Conservation (phyloP, 202 grass and related monocot genomes). For the Eragrostis tef region DNA sequence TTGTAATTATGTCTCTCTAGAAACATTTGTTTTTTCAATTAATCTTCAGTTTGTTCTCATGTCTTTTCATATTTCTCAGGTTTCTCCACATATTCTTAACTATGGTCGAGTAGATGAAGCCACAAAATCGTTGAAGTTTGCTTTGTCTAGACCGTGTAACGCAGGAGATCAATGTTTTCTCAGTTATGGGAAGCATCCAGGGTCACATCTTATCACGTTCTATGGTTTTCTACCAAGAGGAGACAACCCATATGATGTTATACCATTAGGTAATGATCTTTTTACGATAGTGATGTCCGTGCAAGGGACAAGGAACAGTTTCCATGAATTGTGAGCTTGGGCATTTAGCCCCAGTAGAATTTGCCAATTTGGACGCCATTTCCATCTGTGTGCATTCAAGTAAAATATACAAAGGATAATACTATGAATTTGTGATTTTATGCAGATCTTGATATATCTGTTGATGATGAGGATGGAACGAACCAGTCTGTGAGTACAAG, state of each 20-base stretch:
- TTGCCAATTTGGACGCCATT: not conserved
- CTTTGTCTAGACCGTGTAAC: slow-evolving; percentile 81
- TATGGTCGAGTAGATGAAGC: slow-evolving; percentile 77
- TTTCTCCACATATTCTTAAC: slow-evolving; percentile 85
- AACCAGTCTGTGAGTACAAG: slow-evolving; percentile 37
- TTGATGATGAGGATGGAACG: slow-evolving; percentile 38
- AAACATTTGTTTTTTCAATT: not conserved
- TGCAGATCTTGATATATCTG: slow-evolving; percentile 76
- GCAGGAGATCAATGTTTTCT: slow-evolving; percentile 82
- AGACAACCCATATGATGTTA: slow-evolving; percentile 86
- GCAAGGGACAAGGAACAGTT: slow-evolving; percentile 8
- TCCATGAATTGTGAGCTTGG: not conserved
- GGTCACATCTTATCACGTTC: slow-evolving; percentile 81
- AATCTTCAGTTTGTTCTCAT: not conserved
- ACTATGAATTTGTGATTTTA: not conserved
- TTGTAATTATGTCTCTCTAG: slow-evolving; percentile 25
- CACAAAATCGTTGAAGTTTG: slow-evolving; percentile 85
- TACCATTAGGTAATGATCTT: slow-evolving; percentile 76
- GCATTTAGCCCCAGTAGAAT: not conserved
- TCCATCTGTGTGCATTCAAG: not conserved
- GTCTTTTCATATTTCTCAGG: slow-evolving; percentile 46
- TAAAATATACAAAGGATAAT: slow-evolving; percentile 24
- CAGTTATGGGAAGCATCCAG: slow-evolving; percentile 81
- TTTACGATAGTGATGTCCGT: not conserved
- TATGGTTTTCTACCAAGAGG: slow-evolving; percentile 96